Evolutionary conservation across 371 early-diverging fungal species (phyloP).

Genomic region (Smittium mucronatum): DNA sequence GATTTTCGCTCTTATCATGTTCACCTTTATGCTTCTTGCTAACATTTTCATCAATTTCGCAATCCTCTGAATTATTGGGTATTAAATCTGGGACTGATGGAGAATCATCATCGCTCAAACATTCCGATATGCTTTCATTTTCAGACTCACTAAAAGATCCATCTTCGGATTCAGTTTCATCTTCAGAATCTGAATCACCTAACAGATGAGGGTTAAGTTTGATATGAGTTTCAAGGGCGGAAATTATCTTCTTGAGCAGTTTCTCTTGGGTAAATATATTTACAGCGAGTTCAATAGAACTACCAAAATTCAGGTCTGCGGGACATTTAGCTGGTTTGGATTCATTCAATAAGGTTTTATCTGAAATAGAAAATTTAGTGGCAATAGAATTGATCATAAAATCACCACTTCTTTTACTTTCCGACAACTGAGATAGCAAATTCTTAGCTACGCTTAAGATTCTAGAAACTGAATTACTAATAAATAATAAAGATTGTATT

Average conservation of each 20-base stretch:
- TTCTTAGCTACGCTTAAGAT: conserved; percentile 46
- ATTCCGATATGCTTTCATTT: background rate
- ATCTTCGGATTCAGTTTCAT: background rate
- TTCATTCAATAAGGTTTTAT: background rate
- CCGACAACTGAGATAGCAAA: conserved; percentile 41
- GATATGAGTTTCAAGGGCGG: conserved; percentile 29
- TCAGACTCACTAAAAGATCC: background rate
- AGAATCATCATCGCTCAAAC: no score
- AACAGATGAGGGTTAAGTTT: background rate
- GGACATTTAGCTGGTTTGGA: background rate
- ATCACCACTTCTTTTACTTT: conserved; percentile 47
- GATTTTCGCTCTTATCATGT: no score
- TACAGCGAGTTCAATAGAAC: conserved; percentile 14
- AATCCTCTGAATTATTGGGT: no score
- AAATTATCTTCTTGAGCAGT: conserved; percentile 11
- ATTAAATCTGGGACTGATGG: no score
- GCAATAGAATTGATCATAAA: conserved; percentile 31
- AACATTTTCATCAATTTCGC: no score
- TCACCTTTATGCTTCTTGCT: no score
- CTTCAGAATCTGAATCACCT: background rate
- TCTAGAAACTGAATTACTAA: conserved; percentile 46
- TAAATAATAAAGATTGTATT: conserved; percentile 36
- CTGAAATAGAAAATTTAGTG: background rate
- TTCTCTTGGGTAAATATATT: conserved; percentile 28
- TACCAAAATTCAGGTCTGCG: background rate